Percentiles rank a stretch among this genome's conserved stretches.
phyloP scores from a whole-genome alignment of 768 basidiomycete genomes.

The Collybiopsis luxurians region DNA sequence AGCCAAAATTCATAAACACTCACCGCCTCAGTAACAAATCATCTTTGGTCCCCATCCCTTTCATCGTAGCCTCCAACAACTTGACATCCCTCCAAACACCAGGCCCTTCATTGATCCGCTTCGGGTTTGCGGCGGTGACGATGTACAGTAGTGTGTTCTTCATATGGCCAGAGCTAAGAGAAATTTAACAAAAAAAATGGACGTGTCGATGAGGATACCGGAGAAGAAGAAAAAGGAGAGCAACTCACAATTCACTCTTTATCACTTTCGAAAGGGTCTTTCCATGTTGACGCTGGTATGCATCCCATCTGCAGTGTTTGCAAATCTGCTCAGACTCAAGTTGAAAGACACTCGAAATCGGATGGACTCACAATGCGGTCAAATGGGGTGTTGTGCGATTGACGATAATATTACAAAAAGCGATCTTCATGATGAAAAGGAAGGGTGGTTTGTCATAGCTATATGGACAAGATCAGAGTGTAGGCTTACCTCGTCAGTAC shows the following conservation, averaged over 20 bases:
- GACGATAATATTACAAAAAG: constrained; percentile 30
- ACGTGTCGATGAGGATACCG: background rate
- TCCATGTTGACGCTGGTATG: constrained; percentile 1
- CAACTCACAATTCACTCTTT: constrained; percentile 11
- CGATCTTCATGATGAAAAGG: background rate
- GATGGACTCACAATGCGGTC: constrained; percentile 20
- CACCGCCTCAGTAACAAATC: constrained; percentile 30
- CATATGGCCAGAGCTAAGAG: constrained; percentile 27
- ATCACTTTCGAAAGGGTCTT: constrained; percentile 7
- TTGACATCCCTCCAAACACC: constrained; percentile 31
- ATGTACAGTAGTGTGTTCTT: constrained; percentile 27
- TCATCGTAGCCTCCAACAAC: constrained; percentile 31
- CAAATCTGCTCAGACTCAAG: too few species aligned
- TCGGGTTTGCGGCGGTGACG: constrained; percentile 21
- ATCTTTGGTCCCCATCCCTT: constrained; percentile 37
- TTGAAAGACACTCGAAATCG: too few species aligned
- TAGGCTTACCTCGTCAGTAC: constrained; percentile 24
- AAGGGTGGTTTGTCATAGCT: background rate
- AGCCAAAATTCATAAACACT: background rate
- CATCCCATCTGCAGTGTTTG: constrained; percentile 1
- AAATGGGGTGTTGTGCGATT: constrained; percentile 28
- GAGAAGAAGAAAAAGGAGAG: background rate
- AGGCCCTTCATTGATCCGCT: constrained; percentile 28
- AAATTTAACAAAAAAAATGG: background rate
- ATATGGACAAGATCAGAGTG: background rate